Percentiles rank a stretch among this genome's conserved stretches.
Conservation (phyloP, 75 land plant species). For the Cunninghamia lanceolata region DNA sequence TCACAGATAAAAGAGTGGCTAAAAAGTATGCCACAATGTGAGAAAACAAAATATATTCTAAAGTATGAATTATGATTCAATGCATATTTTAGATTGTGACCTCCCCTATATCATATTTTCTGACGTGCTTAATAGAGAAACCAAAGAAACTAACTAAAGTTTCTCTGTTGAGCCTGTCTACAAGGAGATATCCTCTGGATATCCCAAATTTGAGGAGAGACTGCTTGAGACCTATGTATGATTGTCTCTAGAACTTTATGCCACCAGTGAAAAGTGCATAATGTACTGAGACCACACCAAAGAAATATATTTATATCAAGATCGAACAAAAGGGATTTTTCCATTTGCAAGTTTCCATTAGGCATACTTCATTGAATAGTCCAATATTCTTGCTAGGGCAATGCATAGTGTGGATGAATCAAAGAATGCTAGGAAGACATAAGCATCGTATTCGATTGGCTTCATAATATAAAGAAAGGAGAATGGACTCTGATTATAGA, state of each 20-base stretch:
- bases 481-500: not conserved
- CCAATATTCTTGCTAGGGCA: not conserved
- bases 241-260: not conserved
- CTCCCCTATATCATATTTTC: not conserved
- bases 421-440: not conserved
- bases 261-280: not conserved
- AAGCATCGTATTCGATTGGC: not conserved
- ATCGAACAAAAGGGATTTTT: not conserved
- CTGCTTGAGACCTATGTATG: too few relatives aligned
- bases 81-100: not conserved
- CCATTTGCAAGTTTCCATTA: not conserved
- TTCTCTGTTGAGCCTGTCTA: not conserved
- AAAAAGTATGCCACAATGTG: too few relatives aligned
- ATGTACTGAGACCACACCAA: not conserved
- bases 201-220: too few relatives aligned
- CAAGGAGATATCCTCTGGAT: not conserved
- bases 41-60: too few relatives aligned
- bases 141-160: too few relatives aligned
- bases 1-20: not conserved
- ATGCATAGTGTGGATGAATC: not conserved
- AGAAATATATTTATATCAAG: not conserved
- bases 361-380: not conserved
- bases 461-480: not conserved
- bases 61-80: too few relatives aligned
- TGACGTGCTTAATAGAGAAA: not conserved